Conservation (phyloP, 2,329 filamentous ascomycete species). For the Akanthomyces dipterigenus region DNA sequence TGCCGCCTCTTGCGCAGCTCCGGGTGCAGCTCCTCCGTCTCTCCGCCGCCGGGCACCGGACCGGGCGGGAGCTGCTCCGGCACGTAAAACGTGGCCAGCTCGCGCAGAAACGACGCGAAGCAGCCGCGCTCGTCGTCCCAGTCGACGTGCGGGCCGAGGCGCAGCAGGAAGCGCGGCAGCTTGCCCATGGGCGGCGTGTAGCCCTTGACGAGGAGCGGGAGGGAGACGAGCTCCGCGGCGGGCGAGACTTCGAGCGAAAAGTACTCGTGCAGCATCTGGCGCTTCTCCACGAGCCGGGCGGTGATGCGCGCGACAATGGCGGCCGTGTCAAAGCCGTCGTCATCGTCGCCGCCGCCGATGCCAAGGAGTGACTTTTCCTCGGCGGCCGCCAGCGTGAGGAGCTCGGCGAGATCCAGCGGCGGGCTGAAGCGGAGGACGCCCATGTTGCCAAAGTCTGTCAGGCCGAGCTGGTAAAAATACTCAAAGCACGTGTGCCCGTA, state of each 20-base stretch:
- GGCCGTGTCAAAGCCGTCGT: constrained; percentile 50
- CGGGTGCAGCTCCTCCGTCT: constrained; percentile 35
- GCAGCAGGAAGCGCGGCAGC: constrained; percentile 78
- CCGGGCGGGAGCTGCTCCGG: constrained; percentile 70
- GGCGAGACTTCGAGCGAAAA: constrained; percentile 80
- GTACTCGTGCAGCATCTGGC: constrained; percentile 88
- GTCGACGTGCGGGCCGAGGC: constrained; percentile 79
- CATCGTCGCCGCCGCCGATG: constrained; percentile 35
- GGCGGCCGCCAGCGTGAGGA: constrained; percentile 68
- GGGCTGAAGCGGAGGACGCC: constrained; percentile 75
- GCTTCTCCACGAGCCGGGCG: constrained; percentile 62
- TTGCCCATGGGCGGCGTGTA: constrained; percentile 84
- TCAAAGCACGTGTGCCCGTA: constrained; percentile 83
- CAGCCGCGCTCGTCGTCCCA: constrained; percentile 82
- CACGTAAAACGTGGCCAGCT: constrained; percentile 84
- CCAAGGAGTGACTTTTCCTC: constrained; percentile 50
- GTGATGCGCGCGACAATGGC: constrained; percentile 60
- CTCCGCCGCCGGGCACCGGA: constrained; percentile 28
- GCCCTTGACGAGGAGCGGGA: constrained; percentile 81
- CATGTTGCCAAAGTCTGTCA: constrained; percentile 95
- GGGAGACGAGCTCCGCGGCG: constrained; percentile 66
- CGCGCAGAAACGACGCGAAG: constrained; percentile 76
- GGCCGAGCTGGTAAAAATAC: constrained; percentile 90
- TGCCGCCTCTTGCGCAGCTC: constrained; percentile 53
- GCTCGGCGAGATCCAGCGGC: constrained; percentile 60